These are phyloP conservation scores for Baorangia bicolor DNA, from an alignment of 768 basidiomycete genomes.

Conservation along the genomic window DNA sequence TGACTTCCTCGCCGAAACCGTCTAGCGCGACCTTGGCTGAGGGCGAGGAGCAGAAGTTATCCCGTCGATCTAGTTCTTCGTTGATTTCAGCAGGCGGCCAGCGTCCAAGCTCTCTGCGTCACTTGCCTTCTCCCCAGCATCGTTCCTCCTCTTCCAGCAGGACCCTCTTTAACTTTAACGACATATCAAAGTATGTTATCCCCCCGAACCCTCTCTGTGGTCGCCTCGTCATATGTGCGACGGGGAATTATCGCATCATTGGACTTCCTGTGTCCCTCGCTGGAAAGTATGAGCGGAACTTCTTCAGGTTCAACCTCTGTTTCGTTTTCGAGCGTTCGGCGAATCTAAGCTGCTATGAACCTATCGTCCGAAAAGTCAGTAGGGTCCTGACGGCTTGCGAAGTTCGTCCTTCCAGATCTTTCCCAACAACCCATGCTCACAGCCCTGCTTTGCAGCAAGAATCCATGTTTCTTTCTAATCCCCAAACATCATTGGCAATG, in stretches of 20 bases:
- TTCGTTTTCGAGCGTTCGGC: slow-evolving; percentile 93
- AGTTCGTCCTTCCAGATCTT: slow-evolving; percentile 46
- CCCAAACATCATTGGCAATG: slow-evolving; percentile 62
- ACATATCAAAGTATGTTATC: slow-evolving; percentile 93
- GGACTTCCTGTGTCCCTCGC: slow-evolving; percentile 85
- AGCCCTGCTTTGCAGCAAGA: slow-evolving; percentile 61
- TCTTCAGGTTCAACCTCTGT: slow-evolving; percentile 92
- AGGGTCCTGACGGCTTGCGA: slow-evolving; percentile 87
- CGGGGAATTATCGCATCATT: slow-evolving; percentile 79
- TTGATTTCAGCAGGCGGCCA: slow-evolving; percentile 46
- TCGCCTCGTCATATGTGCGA: slow-evolving; percentile 83
- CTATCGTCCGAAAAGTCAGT: slow-evolving; percentile 91
- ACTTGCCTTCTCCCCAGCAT: slow-evolving; percentile 44
- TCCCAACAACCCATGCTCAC: neutral
- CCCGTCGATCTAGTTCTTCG: slow-evolving; percentile 54
- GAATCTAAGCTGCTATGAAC: slow-evolving; percentile 94
- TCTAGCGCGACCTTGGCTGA: slow-evolving; percentile 32
- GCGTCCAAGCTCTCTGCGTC: slow-evolving; percentile 42
- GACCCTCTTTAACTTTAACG: slow-evolving; percentile 81
- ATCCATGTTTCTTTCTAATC: slow-evolving; percentile 80
- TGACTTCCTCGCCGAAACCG: slow-evolving; percentile 36
- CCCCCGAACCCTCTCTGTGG: slow-evolving; percentile 85
- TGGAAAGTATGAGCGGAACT: slow-evolving; percentile 79
- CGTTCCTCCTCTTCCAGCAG: slow-evolving; percentile 50
- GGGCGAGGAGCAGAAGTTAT: slow-evolving; percentile 37